A percentile compares a stretch with the other conserved stretches of the same genome.
phyloP scores from a whole-genome alignment of 495 filamentous ascomycete genomes.

The Mycothermus thermophilus region DNA sequence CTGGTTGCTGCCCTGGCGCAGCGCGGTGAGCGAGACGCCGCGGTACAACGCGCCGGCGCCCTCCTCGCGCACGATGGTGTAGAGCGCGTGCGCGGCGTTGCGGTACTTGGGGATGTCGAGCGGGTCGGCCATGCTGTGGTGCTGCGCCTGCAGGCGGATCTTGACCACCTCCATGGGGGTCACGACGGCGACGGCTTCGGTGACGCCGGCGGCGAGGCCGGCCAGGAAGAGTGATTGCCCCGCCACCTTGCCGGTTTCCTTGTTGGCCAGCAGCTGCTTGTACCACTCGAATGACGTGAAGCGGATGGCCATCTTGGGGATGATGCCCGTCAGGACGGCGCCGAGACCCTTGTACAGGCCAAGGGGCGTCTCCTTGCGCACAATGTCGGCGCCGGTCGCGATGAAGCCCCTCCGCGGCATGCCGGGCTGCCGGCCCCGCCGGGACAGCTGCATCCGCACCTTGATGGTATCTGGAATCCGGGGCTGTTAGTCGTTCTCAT shows the following conservation, averaged over 20 bases:
- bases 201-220: constrained; percentile 83
- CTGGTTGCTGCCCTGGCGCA: constrained; percentile 93
- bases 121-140: constrained; percentile 87
- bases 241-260: constrained; percentile 46
- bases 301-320: constrained; percentile 98
- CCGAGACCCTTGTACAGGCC: constrained; percentile 82
- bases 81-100: constrained; percentile 89
- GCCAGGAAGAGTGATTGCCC: constrained; percentile 76
- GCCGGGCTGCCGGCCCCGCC: constrained; percentile 68
- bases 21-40: constrained; percentile 81
- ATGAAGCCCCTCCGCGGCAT: constrained; percentile 74
- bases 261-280: constrained; percentile 64
- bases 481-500: too few species aligned
- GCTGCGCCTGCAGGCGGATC: constrained; percentile 93
- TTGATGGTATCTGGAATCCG: constrained; percentile 68
- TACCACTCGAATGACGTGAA: constrained; percentile 97
- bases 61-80: constrained; percentile 85
- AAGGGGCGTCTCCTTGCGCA: constrained; percentile 75
- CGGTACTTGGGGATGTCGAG: constrained; percentile 90
- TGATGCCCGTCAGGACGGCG: constrained; percentile 89
- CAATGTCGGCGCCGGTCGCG: constrained; percentile 73
- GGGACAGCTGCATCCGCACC: constrained; percentile 98
- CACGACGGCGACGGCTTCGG: constrained; percentile 88
- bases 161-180: constrained; percentile 99
- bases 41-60: constrained; percentile 77